These are phyloP conservation scores for Pilobolus umbonatus DNA, from an alignment of 192 early-diverging fungal genomes.

Conservation along the genomic window DNA sequence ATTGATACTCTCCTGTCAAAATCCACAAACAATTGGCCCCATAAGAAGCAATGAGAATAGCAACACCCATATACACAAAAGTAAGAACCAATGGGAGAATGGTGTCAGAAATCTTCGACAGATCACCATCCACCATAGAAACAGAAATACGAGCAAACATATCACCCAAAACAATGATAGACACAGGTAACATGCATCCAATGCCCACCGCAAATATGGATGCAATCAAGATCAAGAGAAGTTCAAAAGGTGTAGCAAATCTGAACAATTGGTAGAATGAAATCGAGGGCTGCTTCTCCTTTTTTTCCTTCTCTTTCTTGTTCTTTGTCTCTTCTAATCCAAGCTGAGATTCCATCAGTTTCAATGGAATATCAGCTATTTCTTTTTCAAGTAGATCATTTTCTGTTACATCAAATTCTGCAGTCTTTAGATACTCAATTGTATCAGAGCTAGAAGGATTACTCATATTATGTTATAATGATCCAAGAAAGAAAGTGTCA, in stretches of 20 bases:
- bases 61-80: conserved; percentile 56
- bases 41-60: conserved; percentile 51
- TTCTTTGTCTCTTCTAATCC: conserved; percentile 9
- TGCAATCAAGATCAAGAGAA: conserved; percentile 7
- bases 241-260: conserved; percentile 36
- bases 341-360: too few relatives aligned
- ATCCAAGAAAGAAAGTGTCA: too few relatives aligned
- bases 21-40: conserved; percentile 52
- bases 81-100: conserved; percentile 37
- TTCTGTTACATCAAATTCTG: too few relatives aligned
- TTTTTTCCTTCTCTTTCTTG: conserved; percentile 26
- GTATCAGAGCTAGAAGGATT: too few relatives aligned
- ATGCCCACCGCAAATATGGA: conserved; percentile 10
- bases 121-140: too few relatives aligned
- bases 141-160: too few relatives aligned
- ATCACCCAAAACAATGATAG: conserved; percentile 34
- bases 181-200: conserved; percentile 22
- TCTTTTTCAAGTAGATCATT: too few relatives aligned
- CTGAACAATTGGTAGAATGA: conserved; percentile 59
- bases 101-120: too few relatives aligned
- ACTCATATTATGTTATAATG: too few relatives aligned
- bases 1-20: conserved; percentile 41
- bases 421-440: too few relatives aligned
- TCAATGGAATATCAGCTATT: too few relatives aligned
- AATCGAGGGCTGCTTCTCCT: conserved; percentile 41